Percentiles rank a stretch among this genome's conserved stretches.
These are phyloP conservation scores for Globisporangium solare DNA, from an alignment of 352 stramenopile genomes.

Conservation along the genomic window DNA sequence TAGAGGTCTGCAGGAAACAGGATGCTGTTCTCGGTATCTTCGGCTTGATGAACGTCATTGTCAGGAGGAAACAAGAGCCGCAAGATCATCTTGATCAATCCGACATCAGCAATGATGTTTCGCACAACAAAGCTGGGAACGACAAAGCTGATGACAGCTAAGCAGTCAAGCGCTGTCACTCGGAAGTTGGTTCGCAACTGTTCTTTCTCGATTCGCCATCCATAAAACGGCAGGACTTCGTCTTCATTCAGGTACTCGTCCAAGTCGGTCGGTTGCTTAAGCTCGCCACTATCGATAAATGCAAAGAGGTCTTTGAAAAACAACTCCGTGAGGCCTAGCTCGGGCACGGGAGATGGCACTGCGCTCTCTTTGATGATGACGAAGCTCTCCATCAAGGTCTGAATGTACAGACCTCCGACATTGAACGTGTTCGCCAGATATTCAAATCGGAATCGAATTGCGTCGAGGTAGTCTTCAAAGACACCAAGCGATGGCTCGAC, in stretches of 20 bases:
- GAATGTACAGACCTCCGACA: constrained; percentile 67
- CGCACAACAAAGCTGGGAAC: constrained; percentile 51
- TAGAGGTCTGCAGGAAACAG: constrained; percentile 59
- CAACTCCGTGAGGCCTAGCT: constrained; percentile 52
- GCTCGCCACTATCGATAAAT: constrained; percentile 74
- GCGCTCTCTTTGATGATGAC: constrained; percentile 57
- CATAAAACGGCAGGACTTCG: constrained; percentile 41
- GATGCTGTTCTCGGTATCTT: constrained; percentile 43
- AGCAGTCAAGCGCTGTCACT: constrained; percentile 58
- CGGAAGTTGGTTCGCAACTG: constrained; percentile 49
- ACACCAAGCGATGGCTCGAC: constrained; percentile 28
- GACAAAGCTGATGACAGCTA: constrained; percentile 57
- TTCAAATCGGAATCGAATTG: constrained; percentile 65
- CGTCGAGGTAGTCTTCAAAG: constrained; percentile 43
- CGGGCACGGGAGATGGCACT: constrained; percentile 26
- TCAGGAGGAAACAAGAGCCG: constrained; percentile 69
- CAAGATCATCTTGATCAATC: constrained; percentile 70
- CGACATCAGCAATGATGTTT: constrained; percentile 44
- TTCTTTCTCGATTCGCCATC: constrained; percentile 46
- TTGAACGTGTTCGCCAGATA: constrained; percentile 58
- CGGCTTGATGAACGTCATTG: constrained; percentile 69
- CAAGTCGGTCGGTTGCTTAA: constrained; percentile 28
- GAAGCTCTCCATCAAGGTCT: constrained; percentile 68
- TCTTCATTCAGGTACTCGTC: constrained; percentile 25
- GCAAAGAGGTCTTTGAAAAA: constrained; percentile 73